Evolutionary conservation across 768 basidiomycete genomes (phyloP).

Genomic region (Mycena latifolia): DNA sequence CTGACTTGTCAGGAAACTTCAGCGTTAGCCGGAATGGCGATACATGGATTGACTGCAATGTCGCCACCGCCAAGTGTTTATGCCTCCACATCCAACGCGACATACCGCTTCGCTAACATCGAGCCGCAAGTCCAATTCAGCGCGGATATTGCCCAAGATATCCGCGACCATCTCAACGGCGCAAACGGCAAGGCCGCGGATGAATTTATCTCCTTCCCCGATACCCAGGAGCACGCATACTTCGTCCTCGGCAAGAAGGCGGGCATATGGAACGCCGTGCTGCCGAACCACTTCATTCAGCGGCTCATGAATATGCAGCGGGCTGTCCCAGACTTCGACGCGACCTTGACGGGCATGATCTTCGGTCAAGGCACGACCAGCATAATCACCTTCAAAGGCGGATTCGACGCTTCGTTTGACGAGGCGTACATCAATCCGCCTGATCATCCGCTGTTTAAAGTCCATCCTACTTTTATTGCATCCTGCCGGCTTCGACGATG

Average conservation of each 20-base stretch:
- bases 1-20: neutral
- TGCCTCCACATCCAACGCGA: neutral
- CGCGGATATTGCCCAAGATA: neutral
- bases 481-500: no score
- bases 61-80: neutral
- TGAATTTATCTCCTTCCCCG: neutral
- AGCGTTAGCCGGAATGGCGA: neutral
- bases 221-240: neutral
- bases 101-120: neutral
- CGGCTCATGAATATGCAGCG: neutral
- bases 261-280: neutral
- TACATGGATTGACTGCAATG: neutral
- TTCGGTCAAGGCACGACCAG: neutral
- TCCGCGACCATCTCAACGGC: neutral
- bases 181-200: neutral
- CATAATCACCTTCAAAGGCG: neutral
- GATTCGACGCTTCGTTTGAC: neutral
- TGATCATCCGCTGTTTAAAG: neutral
- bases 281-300: neutral
- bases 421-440: neutral
- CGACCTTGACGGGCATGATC: neutral
- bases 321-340: neutral
- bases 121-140: neutral
- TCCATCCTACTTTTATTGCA: neutral
- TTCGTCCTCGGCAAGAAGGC: neutral